Base-by-base conservation (phyloP, 2,329 filamentous ascomycete species). In the Fusarium longipes region DNA sequence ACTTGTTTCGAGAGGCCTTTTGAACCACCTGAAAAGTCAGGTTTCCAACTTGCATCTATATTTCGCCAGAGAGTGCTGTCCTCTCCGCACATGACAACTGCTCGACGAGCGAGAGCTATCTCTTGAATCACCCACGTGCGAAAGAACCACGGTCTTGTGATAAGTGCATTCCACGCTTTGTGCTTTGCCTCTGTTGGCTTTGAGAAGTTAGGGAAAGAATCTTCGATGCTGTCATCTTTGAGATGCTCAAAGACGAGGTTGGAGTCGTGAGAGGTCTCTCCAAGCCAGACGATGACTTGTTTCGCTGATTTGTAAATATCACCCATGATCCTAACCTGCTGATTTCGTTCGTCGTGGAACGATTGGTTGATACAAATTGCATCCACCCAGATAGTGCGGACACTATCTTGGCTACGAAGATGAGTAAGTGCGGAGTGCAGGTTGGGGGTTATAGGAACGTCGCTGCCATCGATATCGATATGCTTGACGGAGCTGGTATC, bases 41-140 rank as follows among this genome's bases (percentile, higher is more conserved):
- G 6, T 27, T 47, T 42, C 35, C 30, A 63, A 18, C 42, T 2
- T 3, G 5, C 1, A 0, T 48, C 49, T 0, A 15, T 1, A 3
- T 62, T 18, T 1, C 8, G 47, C 63, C 63, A 66, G 3, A 17
- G 27, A 0, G 45, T 43, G 3, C 18, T 20, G 0, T 67, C 30
- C 1, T 64, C 33, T 1, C 63, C 63, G 1, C 63, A 66, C 57
- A 67, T 59, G 1, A 66, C 44, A 1, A 52, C 11, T 0, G 57
- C 63, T 30, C 24, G 33, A 4, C 54, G 43, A 1, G 57, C 47
- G 3, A 66, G 63, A 2, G 51, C 49, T 10, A 66, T 44, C 5
- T 66, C 63, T 20, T 66, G 63, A 0, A 67, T 64, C 0, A 67
- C 63, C 63, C 63, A 67, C 1, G 63, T 66, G 5, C 63, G 63